Percentiles rank a stretch among this genome's conserved stretches.
phyloP scores from a whole-genome alignment of 352 stramenopile species.

The Poterioochromonas sp. region DNA sequence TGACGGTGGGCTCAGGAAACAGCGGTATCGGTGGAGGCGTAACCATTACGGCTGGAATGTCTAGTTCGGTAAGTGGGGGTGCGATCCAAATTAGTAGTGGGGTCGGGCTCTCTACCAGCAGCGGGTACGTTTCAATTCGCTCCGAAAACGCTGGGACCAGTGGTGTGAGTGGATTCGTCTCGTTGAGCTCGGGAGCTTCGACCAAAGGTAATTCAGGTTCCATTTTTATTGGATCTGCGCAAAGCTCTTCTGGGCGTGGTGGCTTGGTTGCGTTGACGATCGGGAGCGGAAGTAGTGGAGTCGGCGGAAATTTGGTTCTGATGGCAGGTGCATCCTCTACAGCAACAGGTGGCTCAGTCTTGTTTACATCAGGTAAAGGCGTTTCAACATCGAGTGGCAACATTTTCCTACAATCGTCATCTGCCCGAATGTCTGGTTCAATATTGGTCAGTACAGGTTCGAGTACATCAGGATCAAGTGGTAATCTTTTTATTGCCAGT shows the following conservation, averaged over 20 bases:
- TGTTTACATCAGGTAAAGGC: constrained; percentile 27
- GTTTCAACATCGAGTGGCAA: constrained; percentile 21
- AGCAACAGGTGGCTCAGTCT: constrained; percentile 18
- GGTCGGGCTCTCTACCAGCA: neutral
- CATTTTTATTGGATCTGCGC: constrained; percentile 47
- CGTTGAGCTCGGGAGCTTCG: neutral
- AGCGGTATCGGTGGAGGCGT: neutral
- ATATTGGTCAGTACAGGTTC: constrained; percentile 32
- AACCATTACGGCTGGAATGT: neutral
- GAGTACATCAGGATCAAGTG: neutral
- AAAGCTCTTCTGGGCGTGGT: constrained; percentile 33
- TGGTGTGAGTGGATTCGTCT: neutral
- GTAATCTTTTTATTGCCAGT: neutral
- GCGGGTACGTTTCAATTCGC: neutral
- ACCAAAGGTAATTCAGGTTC: constrained; percentile 41
- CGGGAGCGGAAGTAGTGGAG: neutral
- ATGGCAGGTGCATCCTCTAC: neutral
- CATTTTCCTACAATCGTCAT: constrained; percentile 23
- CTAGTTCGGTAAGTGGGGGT: neutral
- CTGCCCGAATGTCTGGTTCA: constrained; percentile 8
- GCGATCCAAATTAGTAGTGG: neutral
- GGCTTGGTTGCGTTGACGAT: neutral
- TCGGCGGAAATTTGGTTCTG: neutral
- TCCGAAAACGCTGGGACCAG: neutral
- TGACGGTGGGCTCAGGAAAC: neutral